Evolutionary conservation across 768 basidiomycete genomes (phyloP).

Genomic region (Mycena pura): DNA sequence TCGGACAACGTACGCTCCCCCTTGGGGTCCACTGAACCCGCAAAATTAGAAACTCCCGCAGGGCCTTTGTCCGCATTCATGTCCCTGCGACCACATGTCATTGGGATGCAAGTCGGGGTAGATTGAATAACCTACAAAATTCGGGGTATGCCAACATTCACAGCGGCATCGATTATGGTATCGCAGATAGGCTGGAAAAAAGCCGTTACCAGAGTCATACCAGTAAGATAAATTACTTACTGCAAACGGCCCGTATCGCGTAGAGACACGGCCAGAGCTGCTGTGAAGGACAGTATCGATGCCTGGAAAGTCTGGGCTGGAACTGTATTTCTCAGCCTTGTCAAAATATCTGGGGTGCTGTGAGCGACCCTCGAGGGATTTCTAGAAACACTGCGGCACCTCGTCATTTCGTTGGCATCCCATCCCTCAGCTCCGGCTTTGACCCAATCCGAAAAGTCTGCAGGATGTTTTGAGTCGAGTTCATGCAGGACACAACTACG

Average conservation of each 20-base stretch:
- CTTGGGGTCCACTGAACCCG: constrained; percentile 20
- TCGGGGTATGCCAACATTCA: constrained; percentile 46
- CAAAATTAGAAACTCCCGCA: constrained; percentile 24
- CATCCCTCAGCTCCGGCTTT: constrained; percentile 28
- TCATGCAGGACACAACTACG: not conserved
- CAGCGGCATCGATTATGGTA: constrained; percentile 48
- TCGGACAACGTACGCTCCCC: constrained; percentile 23
- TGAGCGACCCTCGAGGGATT: not conserved
- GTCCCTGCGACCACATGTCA: constrained; percentile 39
- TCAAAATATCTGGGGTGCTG: constrained; percentile 14
- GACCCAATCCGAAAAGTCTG: constrained; percentile 30
- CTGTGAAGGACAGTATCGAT: constrained; percentile 17
- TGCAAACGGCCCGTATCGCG: constrained; percentile 13
- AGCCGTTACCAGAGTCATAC: not conserved
- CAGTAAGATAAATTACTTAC: not conserved
- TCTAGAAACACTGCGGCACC: not conserved
- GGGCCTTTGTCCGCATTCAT: constrained; percentile 38
- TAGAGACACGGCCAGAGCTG: not conserved
- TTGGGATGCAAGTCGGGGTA: not conserved
- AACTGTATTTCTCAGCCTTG: constrained; percentile 23
- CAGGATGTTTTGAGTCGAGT: not conserved
- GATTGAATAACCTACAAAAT: constrained; percentile 1
- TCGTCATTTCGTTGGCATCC: constrained; percentile 18
- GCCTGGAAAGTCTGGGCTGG: constrained; percentile 10
- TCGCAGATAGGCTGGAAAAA: constrained; percentile 19